phyloP scores from a whole-genome alignment of 2,329 filamentous ascomycete species.

The Westerdykella aurantiaca region DNA sequence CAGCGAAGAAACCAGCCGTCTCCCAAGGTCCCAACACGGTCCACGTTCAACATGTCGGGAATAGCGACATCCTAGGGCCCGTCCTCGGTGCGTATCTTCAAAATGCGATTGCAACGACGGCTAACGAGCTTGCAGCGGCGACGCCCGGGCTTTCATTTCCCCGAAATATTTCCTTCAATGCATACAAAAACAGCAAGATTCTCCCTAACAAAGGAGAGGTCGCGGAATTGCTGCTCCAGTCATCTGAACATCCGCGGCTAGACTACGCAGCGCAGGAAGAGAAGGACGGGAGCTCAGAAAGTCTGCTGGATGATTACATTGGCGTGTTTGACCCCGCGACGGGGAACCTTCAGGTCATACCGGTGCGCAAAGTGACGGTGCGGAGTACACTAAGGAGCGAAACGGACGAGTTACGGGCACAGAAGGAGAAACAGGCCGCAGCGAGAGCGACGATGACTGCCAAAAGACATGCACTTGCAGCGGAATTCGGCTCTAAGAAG shows the following conservation, averaged over 20 bases:
- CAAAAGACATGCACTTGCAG: conserved; percentile 63
- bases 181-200: conserved; percentile 40
- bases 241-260: conserved; percentile 54
- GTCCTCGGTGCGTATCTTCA: conserved; percentile 41
- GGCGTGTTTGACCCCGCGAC: conserved; percentile 54
- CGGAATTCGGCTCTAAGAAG: conserved; percentile 80
- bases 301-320: conserved; percentile 54
- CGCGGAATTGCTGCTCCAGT: conserved; percentile 53
- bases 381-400: conserved; percentile 46
- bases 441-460: conserved; percentile 45
- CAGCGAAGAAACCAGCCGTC: conserved; percentile 43
- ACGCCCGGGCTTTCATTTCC: conserved; percentile 42
- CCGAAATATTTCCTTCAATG: conserved; percentile 42
- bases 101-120: background rate
- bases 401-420: conserved; percentile 35
- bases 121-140: conserved; percentile 24
- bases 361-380: conserved; percentile 51
- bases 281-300: conserved; percentile 43
- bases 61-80: conserved; percentile 44
- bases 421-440: conserved; percentile 24
- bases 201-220: conserved; percentile 22
- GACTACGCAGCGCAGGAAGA: conserved; percentile 54
- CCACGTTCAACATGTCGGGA: conserved; percentile 43
- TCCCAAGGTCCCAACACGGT: conserved; percentile 36
- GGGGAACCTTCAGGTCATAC: conserved; percentile 48